These are phyloP conservation scores for Orbilia blumenaviensis DNA, from an alignment of 2,329 filamentous ascomycete species.

Conservation along the genomic window DNA sequence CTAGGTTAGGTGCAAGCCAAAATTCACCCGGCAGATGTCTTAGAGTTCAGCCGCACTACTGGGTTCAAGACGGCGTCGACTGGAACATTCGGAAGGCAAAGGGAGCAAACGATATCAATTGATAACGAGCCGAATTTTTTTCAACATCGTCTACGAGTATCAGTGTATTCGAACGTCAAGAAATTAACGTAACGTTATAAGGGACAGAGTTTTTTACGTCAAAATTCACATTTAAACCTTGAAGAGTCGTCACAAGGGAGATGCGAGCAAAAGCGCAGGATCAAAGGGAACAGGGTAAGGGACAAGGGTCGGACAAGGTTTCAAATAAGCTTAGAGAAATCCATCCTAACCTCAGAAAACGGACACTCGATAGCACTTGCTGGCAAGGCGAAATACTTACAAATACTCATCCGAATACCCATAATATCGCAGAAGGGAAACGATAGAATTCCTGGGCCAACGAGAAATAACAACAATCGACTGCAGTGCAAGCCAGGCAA, in stretches of 20 bases:
- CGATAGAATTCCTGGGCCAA: not conserved
- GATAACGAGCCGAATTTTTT: conserved; percentile 2
- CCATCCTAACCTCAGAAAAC: not conserved
- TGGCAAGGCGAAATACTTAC: not conserved
- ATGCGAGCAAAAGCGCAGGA: conserved; percentile 37
- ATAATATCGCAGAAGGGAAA: not conserved
- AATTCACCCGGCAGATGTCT: conserved; percentile 10
- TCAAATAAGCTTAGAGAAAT: not conserved
- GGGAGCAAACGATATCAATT: conserved; percentile 16
- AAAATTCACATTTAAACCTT: not conserved
- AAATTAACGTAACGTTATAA: conserved; percentile 7
- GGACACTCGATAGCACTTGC: not conserved
- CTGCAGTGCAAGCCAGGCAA: not conserved
- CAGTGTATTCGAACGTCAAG: not conserved
- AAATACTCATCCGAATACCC: conserved; percentile 15
- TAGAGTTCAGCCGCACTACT: conserved; percentile 32
- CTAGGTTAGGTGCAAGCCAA: conserved; percentile 10
- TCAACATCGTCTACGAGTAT: not conserved
- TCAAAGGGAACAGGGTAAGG: not conserved
- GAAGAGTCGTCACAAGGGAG: not conserved
- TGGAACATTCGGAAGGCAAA: conserved; percentile 36
- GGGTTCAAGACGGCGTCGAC: conserved; percentile 7
- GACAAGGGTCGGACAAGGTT: not conserved
- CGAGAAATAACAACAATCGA: not conserved
- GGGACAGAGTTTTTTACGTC: not conserved